These are phyloP conservation scores for Seminavis robusta DNA, from an alignment of 108 stramenopile species.

Conservation along the genomic window DNA sequence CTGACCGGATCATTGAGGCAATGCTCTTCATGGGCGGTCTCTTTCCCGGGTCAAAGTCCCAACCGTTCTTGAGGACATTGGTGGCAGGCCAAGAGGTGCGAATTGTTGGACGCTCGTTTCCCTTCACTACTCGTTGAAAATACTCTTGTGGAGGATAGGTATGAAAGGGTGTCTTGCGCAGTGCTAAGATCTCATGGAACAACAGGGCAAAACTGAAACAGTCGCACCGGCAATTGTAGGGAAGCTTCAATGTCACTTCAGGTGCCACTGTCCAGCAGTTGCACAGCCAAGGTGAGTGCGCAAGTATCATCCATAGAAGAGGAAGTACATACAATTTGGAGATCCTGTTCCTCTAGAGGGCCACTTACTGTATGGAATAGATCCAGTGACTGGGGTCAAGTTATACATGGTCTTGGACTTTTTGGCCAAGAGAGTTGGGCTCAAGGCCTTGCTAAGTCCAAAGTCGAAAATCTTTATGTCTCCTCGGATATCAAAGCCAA, in stretches of 20 bases:
- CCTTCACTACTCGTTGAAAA: slow-evolving; percentile 18
- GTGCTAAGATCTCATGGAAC: slow-evolving; percentile 47
- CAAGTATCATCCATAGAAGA: no score
- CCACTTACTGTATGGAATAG: slow-evolving; percentile 24
- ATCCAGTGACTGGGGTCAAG: slow-evolving; percentile 29
- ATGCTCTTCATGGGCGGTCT: slow-evolving; percentile 37
- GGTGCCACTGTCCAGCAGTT: no score
- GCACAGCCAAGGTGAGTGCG: no score
- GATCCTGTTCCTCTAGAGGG: no score
- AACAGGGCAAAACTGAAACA: slow-evolving; percentile 69
- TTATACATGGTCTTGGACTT: slow-evolving; percentile 20
- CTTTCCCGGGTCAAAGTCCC: slow-evolving; percentile 27
- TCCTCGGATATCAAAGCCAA: no score
- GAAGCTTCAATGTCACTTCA: slow-evolving; percentile 50
- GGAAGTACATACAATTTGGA: no score
- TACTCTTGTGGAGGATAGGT: slow-evolving; percentile 19
- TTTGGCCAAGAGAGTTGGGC: slow-evolving; percentile 5
- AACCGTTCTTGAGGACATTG: slow-evolving; percentile 30
- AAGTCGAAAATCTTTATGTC: slow-evolving; percentile 72
- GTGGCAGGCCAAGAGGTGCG: slow-evolving; percentile 12
- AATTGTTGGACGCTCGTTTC: slow-evolving; percentile 13
- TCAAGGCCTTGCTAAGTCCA: slow-evolving; percentile 31
- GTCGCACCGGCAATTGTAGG: slow-evolving; percentile 61
- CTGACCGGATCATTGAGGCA: no score
- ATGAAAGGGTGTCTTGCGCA: slow-evolving; percentile 28